Percentiles rank a stretch among this genome's conserved stretches.
Evolutionary conservation across 108 stramenopile genomes (phyloP).

Genomic region (Skeletonema tropicum): DNA sequence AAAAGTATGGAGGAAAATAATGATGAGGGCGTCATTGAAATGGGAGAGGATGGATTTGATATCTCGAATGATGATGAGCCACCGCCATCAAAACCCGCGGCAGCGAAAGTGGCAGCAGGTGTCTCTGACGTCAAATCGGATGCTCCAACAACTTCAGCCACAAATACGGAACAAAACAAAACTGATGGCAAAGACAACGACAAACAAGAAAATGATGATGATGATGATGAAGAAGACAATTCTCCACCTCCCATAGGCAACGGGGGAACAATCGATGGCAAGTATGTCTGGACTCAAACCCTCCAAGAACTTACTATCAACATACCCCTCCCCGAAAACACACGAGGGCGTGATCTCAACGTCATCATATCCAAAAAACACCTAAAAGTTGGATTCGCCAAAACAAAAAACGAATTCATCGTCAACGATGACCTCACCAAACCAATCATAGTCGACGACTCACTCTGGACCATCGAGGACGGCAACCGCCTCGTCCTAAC

Average conservation of each 20-base stretch:
- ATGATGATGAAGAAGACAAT: conserved; percentile 61
- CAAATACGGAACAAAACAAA: conserved; percentile 10
- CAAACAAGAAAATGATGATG: conserved; percentile 50
- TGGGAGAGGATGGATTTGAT: conserved; percentile 75
- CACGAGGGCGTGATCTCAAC: conserved; percentile 88
- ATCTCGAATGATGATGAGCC: conserved; percentile 42
- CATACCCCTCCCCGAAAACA: conserved; percentile 87
- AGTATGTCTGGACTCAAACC: conserved; percentile 98
- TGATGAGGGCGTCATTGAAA: conserved; percentile 84
- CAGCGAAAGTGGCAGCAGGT: conserved; percentile 9
- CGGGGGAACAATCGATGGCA: conserved; percentile 89
- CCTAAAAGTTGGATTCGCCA: conserved; percentile 79
- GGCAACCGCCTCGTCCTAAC: conserved; percentile 77
- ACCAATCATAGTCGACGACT: conserved; percentile 94
- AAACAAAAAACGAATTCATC: conserved; percentile 51
- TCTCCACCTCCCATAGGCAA: conserved; percentile 90
- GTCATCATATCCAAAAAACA: conserved; percentile 82
- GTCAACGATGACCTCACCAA: conserved; percentile 91
- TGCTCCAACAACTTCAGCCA: background rate
- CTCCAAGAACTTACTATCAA: conserved; percentile 89
- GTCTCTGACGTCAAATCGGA: background rate
- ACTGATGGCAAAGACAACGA: conserved; percentile 15
- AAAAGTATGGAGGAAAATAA: conserved; percentile 42
- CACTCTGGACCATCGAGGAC: conserved; percentile 99
- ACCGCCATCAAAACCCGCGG: conserved; percentile 16